Evolutionary conservation across 495 filamentous ascomycete genomes (phyloP), one percentile per base, ranked within the genome.

Genomic region (Daldinia grandis): DNA sequence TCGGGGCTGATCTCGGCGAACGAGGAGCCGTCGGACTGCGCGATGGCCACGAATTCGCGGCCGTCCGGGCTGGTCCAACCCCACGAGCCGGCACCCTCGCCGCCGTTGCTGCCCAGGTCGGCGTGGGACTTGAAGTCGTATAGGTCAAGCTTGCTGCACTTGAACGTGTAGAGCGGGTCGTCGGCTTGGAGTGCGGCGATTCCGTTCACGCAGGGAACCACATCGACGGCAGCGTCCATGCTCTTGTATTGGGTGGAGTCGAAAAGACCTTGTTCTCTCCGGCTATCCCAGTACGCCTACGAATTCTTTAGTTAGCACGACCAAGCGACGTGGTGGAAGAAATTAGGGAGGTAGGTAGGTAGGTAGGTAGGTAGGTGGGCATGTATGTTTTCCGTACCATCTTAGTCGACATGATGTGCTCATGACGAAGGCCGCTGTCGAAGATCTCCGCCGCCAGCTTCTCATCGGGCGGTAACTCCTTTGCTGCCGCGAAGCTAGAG

Each of bases 21-120:
- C 0, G 87, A 82, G 1, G 87, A 74, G 15, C 87, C 87, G 58
- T 89, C 87, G 28, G 79, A 78, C 66, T 89, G 87, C 1, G 81
- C 86, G 42, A 89, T 81, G 33, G 83, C 86, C 27, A 86, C 79
- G 72, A 89, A 84, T 62, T 89, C 87, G 12, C 86, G 83, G n/a
- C 85, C 87, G n/a, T 81, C 78, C 0, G 73, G 69, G 7, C 82
- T 85, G 1, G 87, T 88, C 87, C 87, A 88, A 1, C 86, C 87
- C 81, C 81, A 83, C 0, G 80, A 82, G 5, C 76, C 78, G n/a
- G 81, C 73, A n/a, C 81, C 81, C 59, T 76, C 71, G 51, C 79
- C 80, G 17, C 64, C 72, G 31, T 64, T 70, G 62, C 81, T 85
- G 14, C 86, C 85, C 3, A 89, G 76, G 47, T 81, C 80, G 0